phyloP scores from a whole-genome alignment of 2,329 filamentous ascomycete species.

The Byssochlamys sp. region DNA sequence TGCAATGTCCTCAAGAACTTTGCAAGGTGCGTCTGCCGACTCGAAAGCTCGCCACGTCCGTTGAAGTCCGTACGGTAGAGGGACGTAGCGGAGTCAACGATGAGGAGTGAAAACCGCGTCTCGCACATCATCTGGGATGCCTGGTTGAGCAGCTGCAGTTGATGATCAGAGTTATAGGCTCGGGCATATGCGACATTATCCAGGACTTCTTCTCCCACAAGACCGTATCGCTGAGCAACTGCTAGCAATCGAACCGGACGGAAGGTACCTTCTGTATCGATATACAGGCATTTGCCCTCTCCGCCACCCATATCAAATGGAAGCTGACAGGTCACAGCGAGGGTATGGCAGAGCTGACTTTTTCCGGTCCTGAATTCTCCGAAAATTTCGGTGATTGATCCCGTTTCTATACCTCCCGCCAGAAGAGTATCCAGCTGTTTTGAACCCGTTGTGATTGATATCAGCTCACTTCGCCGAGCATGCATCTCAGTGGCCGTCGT shows the following conservation, averaged over 20 bases:
- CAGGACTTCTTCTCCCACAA: constrained; percentile 91
- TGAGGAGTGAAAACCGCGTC: constrained; percentile 86
- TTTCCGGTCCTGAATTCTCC: constrained; percentile 97
- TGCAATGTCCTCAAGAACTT: constrained; percentile 42
- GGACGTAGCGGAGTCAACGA: constrained; percentile 91
- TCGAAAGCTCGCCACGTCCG: constrained; percentile 93
- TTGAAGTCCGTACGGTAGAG: constrained; percentile 94
- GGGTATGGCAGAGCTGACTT: constrained; percentile 94
- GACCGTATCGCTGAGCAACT: constrained; percentile 85
- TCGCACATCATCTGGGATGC: constrained; percentile 99
- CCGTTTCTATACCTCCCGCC: constrained; percentile 89
- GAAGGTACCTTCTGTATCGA: constrained; percentile 96
- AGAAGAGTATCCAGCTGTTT: constrained; percentile 94
- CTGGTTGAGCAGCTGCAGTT: constrained; percentile 87
- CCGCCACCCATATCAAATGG: constrained; percentile 98
- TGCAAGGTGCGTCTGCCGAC: constrained; percentile 56
- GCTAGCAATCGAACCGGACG: constrained; percentile 80
- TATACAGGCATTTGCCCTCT: constrained; percentile 96
- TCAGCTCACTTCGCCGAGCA: constrained; percentile 86
- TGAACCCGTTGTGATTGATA: constrained; percentile 94
- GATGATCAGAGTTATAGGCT: constrained; percentile 97
- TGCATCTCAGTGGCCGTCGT: constrained; percentile 99
- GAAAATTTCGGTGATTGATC: constrained; percentile 95
- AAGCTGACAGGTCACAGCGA: constrained; percentile 95
- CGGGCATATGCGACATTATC: constrained; percentile 97